These are phyloP conservation scores for Niebla homalea DNA, from an alignment of 495 filamentous ascomycete genomes.

Conservation along the genomic window DNA sequence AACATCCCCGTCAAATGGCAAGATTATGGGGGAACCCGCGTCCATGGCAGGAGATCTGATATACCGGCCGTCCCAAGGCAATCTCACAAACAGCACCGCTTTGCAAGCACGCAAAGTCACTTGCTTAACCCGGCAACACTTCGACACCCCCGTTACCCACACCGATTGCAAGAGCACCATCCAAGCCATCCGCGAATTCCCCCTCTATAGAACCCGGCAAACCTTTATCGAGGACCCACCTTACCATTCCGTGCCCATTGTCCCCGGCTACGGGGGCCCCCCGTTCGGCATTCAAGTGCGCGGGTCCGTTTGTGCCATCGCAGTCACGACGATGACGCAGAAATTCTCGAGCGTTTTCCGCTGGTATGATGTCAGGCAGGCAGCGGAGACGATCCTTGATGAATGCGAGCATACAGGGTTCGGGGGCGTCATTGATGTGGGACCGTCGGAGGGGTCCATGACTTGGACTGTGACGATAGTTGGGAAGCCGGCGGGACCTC, in stretches of 20 bases:
- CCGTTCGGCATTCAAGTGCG: not conserved
- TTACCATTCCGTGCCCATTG: not conserved
- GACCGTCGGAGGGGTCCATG: not conserved
- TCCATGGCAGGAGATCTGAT: not conserved
- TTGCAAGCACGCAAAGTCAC: not conserved
- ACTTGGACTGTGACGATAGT: not conserved
- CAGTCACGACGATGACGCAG: not conserved
- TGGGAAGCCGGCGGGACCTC: not conserved
- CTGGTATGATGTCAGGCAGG: not conserved
- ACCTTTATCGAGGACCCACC: not conserved
- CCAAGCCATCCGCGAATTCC: not conserved
- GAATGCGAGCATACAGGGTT: not conserved
- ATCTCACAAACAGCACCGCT: not conserved
- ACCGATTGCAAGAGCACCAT: not conserved
- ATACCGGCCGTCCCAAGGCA: not conserved
- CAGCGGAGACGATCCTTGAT: not conserved
- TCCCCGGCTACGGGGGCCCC: not conserved
- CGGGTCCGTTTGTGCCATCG: not conserved
- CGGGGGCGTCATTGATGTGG: not conserved
- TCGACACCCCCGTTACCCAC: not conserved
- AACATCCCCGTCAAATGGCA: too few species aligned
- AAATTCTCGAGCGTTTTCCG: not conserved
- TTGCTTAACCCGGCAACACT: not conserved
- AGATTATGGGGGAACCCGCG: too few species aligned
- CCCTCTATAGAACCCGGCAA: not conserved